Percentiles rank a stretch among this genome's conserved stretches.
These are phyloP conservation scores for Apiospora phragmitis DNA, from an alignment of 2,329 filamentous ascomycete species.

Conservation along the genomic window DNA sequence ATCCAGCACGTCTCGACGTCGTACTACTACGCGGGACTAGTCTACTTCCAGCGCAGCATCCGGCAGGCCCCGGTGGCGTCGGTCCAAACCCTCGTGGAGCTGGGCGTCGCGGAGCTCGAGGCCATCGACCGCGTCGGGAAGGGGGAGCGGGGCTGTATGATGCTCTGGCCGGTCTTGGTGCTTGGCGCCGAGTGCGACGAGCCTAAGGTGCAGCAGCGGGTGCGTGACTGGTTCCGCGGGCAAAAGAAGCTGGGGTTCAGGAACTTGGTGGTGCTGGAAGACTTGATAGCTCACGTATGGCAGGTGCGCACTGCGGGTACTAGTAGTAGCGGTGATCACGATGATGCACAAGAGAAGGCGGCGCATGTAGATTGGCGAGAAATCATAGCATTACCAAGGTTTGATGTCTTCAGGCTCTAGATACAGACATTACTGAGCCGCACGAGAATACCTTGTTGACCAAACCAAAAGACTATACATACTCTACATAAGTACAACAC, in stretches of 20 bases:
- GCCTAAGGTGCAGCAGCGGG: constrained; percentile 27
- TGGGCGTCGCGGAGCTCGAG: constrained; percentile 32
- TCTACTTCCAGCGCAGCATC: constrained; percentile 36
- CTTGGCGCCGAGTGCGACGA: constrained; percentile 35
- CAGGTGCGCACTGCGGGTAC: constrained; percentile 16
- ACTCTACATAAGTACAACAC: not conserved
- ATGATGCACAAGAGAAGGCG: no score
- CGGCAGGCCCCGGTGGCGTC: constrained; percentile 23
- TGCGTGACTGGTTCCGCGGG: constrained; percentile 31
- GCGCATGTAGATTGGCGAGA: constrained; percentile 4
- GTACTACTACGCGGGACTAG: constrained; percentile 37
- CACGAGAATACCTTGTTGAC: not conserved
- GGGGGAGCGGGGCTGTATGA: constrained; percentile 32
- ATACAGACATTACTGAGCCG: not conserved
- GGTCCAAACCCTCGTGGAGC: constrained; percentile 33
- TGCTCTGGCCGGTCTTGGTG: constrained; percentile 37
- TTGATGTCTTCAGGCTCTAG: constrained; percentile 10
- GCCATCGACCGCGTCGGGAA: constrained; percentile 29
- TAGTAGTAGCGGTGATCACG: no score
- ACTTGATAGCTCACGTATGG: constrained; percentile 35
- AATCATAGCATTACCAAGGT: not conserved
- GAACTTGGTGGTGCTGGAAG: constrained; percentile 32
- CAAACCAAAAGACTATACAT: not conserved
- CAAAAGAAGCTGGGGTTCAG: constrained; percentile 36
- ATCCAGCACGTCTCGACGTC: constrained; percentile 26